Evolutionary conservation across 306 rosid genomes (phyloP).

Genomic region (Castanea crenata): DNA sequence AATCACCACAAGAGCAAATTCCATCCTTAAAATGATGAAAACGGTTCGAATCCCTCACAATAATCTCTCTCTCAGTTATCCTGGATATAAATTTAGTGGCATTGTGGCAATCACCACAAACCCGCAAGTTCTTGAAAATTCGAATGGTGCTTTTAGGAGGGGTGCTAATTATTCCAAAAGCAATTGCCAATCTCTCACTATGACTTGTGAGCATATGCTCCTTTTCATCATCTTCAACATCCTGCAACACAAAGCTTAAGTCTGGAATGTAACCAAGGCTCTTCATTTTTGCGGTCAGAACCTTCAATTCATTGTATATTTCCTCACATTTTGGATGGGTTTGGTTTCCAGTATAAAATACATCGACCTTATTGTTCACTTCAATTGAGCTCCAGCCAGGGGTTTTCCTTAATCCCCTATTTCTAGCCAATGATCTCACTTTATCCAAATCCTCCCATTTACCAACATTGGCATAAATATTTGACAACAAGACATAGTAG

Average conservation of each 20-base stretch:
- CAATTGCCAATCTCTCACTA: constrained; percentile 52
- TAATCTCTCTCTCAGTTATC: constrained; percentile 41
- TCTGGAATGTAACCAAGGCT: constrained; percentile 47
- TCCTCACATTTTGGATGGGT: constrained; percentile 46
- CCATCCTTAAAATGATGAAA: constrained; percentile 56
- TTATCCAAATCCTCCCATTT: constrained; percentile 48
- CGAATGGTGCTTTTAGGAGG: constrained; percentile 36
- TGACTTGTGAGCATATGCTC: constrained; percentile 45
- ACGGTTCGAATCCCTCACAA: constrained; percentile 52
- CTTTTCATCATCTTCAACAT: constrained; percentile 56
- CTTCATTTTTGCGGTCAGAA: constrained; percentile 42
- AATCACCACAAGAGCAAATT: constrained; percentile 49
- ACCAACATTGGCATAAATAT: constrained; percentile 43
- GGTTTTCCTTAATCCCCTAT: constrained; percentile 40
- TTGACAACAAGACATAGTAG: constrained; percentile 49
- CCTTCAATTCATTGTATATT: constrained; percentile 35
- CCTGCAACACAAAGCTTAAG: constrained; percentile 48
- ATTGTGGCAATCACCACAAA: constrained; percentile 46
- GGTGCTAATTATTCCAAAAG: constrained; percentile 40
- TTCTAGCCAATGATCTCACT: constrained; percentile 46
- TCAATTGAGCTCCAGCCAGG: constrained; percentile 62
- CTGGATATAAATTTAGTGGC: constrained; percentile 42
- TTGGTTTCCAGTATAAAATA: constrained; percentile 43
- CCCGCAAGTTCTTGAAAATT: constrained; percentile 55
- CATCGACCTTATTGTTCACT: constrained; percentile 49